These are phyloP conservation scores for Ogataea parapolymorpha DNA, from an alignment of 805 yeast species.

Conservation along the genomic window DNA sequence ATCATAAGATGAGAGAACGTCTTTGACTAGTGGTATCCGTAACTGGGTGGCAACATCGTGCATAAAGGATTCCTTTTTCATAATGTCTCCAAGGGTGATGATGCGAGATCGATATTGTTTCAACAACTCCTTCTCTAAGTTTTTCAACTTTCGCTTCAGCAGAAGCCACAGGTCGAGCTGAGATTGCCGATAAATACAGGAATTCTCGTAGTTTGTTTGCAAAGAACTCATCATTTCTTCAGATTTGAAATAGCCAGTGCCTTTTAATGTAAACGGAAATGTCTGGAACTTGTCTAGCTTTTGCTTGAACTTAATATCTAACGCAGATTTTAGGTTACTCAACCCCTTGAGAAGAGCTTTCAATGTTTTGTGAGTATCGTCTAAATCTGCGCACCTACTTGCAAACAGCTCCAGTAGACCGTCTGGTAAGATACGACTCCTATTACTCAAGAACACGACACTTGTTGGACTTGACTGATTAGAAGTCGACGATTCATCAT, in stretches of 20 bases:
- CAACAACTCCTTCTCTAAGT: constrained; percentile 40
- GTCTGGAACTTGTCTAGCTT: constrained; percentile 8
- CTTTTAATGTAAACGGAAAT: no score
- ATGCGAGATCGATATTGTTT: constrained; percentile 27
- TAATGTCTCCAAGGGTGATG: constrained; percentile 25
- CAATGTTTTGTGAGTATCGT: constrained; percentile 45
- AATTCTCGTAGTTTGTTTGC: constrained; percentile 19
- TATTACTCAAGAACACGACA: constrained; percentile 28
- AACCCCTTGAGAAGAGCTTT: constrained; percentile 62
- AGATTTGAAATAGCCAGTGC: constrained; percentile 1
- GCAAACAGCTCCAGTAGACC: constrained; percentile 52
- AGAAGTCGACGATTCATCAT: not conserved
- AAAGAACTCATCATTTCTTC: not conserved
- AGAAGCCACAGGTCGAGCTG: constrained; percentile 39
- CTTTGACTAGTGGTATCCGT: constrained; percentile 2
- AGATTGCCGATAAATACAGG: constrained; percentile 37
- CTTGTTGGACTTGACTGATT: not conserved
- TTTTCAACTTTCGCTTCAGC: constrained; percentile 40
- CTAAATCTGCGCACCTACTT: constrained; percentile 43
- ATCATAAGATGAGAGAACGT: constrained; percentile 15
- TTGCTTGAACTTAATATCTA: constrained; percentile 42
- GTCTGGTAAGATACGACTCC: constrained; percentile 37
- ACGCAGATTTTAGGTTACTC: constrained; percentile 50
- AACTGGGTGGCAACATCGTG: constrained; percentile 8
- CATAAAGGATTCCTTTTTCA: constrained; percentile 17